Base-by-base conservation (phyloP, 2,329 filamentous ascomycete genomes). In the Penicillium aurantiogriseum region DNA sequence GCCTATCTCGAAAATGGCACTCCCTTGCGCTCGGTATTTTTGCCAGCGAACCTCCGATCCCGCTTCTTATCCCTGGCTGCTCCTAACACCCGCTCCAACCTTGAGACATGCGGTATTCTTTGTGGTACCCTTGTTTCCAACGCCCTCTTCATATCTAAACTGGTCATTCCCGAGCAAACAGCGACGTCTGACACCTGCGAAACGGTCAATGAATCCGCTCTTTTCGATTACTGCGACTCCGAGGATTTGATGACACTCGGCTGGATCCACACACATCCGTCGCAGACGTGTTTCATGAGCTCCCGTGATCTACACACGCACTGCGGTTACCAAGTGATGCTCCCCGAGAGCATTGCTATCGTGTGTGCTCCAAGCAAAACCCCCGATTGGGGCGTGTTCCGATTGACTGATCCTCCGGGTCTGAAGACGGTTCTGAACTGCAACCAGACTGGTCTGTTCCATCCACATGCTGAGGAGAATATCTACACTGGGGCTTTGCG, bases 201-300 rank as follows among this genome's bases (percentile, higher is more conserved):
- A 75, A 97, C 91, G 21, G 86, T 91, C 47, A 94, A 97, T 64
- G 92, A 96, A 73, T 84, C 85, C 31, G 85, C 86, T 0, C 82
- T 97, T 29, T 92, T 97, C 66, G 91, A 96, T 56, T 97, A 93
- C 72, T 95, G 92, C 70, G 90, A 94, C 67, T 82, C 81, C 5
- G 85, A 96, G 69, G 90, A 95, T 59, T 76, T 97, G 36, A 85
- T 96, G 74, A 86, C 96, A 52, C 82, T 96, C 5, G 93, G 93
- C 39, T 99, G 94, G 94, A 99, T 99, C 60, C 94, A 99, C 72
- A 99, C 94, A 0, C 94, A 99, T 73, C 94, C 94, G 0, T 91
- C 89, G 0, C 94, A 99, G 77, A 95, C 91, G 0, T 99, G 94
- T 75, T 99, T 99, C 73, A 95, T 99, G 90, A 96, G 91, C 71